Conservation (phyloP, 177 flowering plant genomes). For the Vitis hybrid region DNA sequence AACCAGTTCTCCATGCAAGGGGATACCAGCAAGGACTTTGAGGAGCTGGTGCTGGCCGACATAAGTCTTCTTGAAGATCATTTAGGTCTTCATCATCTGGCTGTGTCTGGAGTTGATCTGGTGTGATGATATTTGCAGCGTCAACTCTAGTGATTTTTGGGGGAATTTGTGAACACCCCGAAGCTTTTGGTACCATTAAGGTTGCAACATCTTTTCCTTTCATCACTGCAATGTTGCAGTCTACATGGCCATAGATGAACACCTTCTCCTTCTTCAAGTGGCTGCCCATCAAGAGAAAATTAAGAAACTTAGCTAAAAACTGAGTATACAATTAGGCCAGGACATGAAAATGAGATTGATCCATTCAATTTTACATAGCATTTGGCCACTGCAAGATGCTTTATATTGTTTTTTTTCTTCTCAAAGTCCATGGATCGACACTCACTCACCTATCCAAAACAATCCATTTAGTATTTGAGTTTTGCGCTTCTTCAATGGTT, state of each 20-base stretch:
- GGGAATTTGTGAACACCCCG: neutral
- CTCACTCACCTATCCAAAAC: conserved; percentile 33
- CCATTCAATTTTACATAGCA: too few relatives aligned
- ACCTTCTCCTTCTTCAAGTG: conserved; percentile 38
- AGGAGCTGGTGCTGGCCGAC: neutral
- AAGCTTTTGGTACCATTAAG: conserved; percentile 26
- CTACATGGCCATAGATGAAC: conserved; percentile 33
- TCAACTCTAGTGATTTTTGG: neutral
- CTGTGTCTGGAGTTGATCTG: neutral
- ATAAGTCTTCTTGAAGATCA: neutral
- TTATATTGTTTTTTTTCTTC: too few relatives aligned
- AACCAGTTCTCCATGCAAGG: conserved; percentile 37
- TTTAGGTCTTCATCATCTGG: conserved; percentile 3
- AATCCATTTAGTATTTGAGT: conserved; percentile 41
- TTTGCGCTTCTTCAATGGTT: conserved; percentile 43
- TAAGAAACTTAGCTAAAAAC: neutral
- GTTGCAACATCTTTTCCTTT: conserved; percentile 43
- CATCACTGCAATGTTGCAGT: conserved; percentile 49
- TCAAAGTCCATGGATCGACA: too few relatives aligned
- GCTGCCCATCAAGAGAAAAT: conserved; percentile 20
- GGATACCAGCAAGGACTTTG: conserved; percentile 33
- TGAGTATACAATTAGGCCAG: neutral
- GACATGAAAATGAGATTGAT: too few relatives aligned
- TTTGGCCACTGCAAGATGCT: too few relatives aligned
- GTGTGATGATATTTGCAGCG: neutral